Conservation (phyloP, 2,329 filamentous ascomycete species). For the Xylaria polymorpha region DNA sequence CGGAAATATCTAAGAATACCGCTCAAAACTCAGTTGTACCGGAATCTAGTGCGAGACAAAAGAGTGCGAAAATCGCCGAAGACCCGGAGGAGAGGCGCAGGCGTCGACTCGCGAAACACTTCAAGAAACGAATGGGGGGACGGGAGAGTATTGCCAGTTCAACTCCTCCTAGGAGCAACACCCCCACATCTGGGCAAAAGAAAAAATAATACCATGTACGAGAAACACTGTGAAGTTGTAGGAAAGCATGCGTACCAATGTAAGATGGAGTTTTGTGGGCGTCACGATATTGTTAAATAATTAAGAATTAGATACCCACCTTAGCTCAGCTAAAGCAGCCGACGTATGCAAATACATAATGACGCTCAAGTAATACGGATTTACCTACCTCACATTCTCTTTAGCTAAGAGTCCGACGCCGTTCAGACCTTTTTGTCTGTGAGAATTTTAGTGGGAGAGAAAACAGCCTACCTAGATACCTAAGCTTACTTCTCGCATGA, state of each 20-base stretch:
- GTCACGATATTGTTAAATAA: slow-evolving; percentile 5
- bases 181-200: slow-evolving; percentile 41
- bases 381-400: not conserved
- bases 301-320: slow-evolving; percentile 24
- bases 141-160: slow-evolving; percentile 36
- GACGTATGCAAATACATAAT: not conserved
- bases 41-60: not conserved
- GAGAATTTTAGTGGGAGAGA: not conserved
- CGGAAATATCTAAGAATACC: slow-evolving; percentile 5
- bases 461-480: no score
- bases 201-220: slow-evolving; percentile 28
- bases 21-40: slow-evolving; percentile 8
- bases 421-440: no score
- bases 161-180: slow-evolving; percentile 32
- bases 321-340: slow-evolving; percentile 1
- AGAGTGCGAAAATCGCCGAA: slow-evolving; percentile 4
- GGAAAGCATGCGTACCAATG: not conserved
- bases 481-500: no score
- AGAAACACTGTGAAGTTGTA: not conserved
- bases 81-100: slow-evolving; percentile 31
- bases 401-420: no score
- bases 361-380: not conserved
- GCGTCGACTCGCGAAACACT: slow-evolving; percentile 31
- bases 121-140: slow-evolving; percentile 29
- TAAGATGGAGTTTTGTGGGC: slow-evolving; percentile 21